These are phyloP conservation scores for Tulasnella sp. DNA, from an alignment of 768 basidiomycete genomes.

Conservation along the genomic window DNA sequence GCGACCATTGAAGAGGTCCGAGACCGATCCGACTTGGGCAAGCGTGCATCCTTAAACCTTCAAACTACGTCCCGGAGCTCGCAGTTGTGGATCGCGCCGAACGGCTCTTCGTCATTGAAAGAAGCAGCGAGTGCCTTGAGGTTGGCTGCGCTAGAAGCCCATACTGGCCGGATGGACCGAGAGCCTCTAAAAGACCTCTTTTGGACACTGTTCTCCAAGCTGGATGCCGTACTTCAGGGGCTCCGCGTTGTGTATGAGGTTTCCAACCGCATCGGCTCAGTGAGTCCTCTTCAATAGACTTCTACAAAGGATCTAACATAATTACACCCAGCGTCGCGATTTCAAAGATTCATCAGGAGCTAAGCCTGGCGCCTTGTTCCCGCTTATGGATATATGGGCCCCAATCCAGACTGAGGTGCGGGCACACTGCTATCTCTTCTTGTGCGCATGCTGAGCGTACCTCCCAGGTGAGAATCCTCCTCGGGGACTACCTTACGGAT, in stretches of 20 bases:
- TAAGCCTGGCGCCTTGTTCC: conserved; percentile 65
- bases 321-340: conserved; percentile 58
- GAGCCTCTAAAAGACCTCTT: conserved; percentile 86
- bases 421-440: not conserved
- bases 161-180: conserved; percentile 61
- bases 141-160: conserved; percentile 60
- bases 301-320: not conserved
- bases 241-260: conserved; percentile 85
- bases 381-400: conserved; percentile 77
- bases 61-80: conserved; percentile 34
- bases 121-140: conserved; percentile 41
- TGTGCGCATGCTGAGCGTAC: conserved; percentile 2
- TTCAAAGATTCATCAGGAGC: conserved; percentile 79
- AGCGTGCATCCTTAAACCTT: conserved; percentile 13
- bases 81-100: conserved; percentile 33
- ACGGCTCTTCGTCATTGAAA: conserved; percentile 7
- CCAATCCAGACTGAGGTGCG: conserved; percentile 81
- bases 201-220: conserved; percentile 93
- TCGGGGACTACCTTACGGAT: conserved; percentile 86
- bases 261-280: conserved; percentile 78
- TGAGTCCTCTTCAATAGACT: conserved; percentile 24
- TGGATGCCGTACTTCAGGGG: conserved; percentile 88
- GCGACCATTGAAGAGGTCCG: conserved; percentile 81
- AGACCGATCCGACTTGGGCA: conserved; percentile 73
- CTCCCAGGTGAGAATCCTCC: conserved; percentile 62